phyloP scores from a whole-genome alignment of 176 grass and related monocot genomes.

The Carex parvula region DNA sequence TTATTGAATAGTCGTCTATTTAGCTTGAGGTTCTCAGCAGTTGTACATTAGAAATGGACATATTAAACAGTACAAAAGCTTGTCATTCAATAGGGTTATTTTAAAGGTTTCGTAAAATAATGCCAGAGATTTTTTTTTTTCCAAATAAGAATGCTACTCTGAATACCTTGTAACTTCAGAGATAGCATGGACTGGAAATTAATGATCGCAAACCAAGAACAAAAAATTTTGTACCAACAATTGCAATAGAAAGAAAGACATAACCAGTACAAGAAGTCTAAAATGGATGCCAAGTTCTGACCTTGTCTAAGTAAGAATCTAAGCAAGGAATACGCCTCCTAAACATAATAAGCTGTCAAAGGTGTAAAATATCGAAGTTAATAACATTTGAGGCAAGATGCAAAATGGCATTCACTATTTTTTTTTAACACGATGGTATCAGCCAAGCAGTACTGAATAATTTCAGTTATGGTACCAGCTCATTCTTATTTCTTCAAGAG shows the following conservation, averaged over 20 bases:
- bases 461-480: neutral
- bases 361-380: slow-evolving; percentile 31
- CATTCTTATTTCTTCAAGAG: neutral
- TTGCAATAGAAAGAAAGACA: slow-evolving; percentile 8
- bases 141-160: neutral
- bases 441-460: neutral
- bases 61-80: neutral
- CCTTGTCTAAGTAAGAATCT: slow-evolving; percentile 99
- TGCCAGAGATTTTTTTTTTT: neutral
- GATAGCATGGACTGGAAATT: neutral
- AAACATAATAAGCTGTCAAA: slow-evolving; percentile 98
- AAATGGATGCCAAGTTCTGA: slow-evolving; percentile 29
- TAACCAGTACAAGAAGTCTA: neutral
- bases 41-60: neutral
- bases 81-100: neutral
- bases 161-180: neutral
- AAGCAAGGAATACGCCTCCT: slow-evolving; percentile 85
- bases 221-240: neutral
- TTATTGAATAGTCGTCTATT: neutral
- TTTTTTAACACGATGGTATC: neutral
- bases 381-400: neutral
- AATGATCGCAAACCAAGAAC: slow-evolving; percentile 14
- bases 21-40: neutral
- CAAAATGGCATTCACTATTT: neutral
- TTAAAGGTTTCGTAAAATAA: neutral